These are phyloP conservation scores for Cordia subcordata DNA, from an alignment of 257 asterid species.

Conservation along the genomic window DNA sequence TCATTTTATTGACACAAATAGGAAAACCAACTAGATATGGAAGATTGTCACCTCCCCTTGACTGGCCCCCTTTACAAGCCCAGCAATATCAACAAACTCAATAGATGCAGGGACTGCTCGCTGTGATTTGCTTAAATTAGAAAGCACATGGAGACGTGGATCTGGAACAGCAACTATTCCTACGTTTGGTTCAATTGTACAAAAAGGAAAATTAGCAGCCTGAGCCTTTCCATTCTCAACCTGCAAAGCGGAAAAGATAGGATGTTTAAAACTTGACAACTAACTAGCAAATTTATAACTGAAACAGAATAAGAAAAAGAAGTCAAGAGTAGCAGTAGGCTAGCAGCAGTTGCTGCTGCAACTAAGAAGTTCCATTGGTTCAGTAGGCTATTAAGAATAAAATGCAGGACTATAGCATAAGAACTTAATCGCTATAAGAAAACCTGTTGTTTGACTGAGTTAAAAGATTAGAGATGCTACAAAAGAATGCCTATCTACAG, in stretches of 20 bases:
- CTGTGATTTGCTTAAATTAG: constrained; percentile 81
- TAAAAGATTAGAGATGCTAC: no score
- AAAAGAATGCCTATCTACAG: no score
- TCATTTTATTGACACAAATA: no score
- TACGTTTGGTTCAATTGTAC: constrained; percentile 94
- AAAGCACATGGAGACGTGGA: constrained; percentile 78
- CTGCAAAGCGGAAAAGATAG: constrained; percentile 27
- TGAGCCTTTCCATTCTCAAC: constrained; percentile 99
- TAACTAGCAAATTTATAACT: background rate
- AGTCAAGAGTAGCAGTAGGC: no score
- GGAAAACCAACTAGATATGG: constrained; percentile 5
- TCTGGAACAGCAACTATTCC: constrained; percentile 98
- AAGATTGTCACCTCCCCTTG: constrained; percentile 82
- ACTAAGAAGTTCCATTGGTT: no score
- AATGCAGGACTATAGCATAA: no score
- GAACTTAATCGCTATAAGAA: no score
- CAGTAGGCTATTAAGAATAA: no score
- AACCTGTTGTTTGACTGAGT: no score
- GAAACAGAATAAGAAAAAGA: no score
- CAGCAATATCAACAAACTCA: constrained; percentile 97
- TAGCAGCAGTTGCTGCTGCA: no score
- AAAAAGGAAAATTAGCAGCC: constrained; percentile 95
- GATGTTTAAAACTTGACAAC: no score
- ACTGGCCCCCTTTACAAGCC: constrained; percentile 98
- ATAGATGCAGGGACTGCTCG: constrained; percentile 83